Base-by-base conservation (phyloP, 2,329 filamentous ascomycete genomes). In the Metarhizium brunneum region DNA sequence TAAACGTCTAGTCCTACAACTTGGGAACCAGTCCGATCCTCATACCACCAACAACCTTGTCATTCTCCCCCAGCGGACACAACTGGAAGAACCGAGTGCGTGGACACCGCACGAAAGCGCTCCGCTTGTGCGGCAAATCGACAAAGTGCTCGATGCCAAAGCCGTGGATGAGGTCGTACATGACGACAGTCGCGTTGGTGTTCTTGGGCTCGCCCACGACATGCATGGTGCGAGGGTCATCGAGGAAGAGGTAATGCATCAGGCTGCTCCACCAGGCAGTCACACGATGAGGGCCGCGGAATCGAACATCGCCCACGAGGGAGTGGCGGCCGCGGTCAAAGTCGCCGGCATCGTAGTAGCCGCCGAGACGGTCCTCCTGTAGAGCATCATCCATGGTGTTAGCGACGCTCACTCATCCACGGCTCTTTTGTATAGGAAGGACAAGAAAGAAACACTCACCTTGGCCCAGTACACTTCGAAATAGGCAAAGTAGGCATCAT, bases 401-500 rank as follows among this genome's bases (percentile, higher is more conserved):
- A 16, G 13, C 16, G 13, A n/a, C 40, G n/a, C 25, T 25, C 25
- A 25, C 25, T 25, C 25, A 25, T 25, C 25, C 25, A 25, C 25
- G 25, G 18, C 18, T 18, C 18, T 18, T 18, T 18, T 18, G 2
- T 18, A 18, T 18, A 18, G 18, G 18, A 18, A 18, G 18, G 18
- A 18, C 18, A 18, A 18, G 18, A 18, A 18, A 38, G 60, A 32
- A 18, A 47, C 69, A 58, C 65, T 25, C 25, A 77, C 76, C 73
- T 80, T 81, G 61, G 83, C 85, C 87, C 87, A 92, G 68, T 91
- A 91, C 2, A 91, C 75, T 68, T 92, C 88, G 66, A 88, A 91
- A 67, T 92, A 92, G 0, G 86, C 84, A 67, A 92, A 92, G 50
- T 75, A 80, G 2, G 76, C 78, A 35, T 87, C 85, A 55, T 92